Evolutionary conservation across 73 alveolate genomes (phyloP), one percentile per base, ranked within the genome.

Genomic region (Paramecium sexaurelia): DNA sequence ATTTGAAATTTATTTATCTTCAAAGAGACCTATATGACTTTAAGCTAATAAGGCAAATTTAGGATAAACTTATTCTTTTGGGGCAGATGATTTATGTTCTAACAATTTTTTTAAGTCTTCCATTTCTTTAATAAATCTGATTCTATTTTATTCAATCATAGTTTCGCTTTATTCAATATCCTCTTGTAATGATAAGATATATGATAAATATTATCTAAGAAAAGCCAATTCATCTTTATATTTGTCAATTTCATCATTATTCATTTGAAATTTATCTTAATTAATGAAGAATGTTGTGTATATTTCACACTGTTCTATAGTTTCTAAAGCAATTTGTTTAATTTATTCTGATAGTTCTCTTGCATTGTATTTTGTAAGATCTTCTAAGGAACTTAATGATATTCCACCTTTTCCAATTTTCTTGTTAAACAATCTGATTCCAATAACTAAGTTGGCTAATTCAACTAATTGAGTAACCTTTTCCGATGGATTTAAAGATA

Each of bases 401-500:
- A 95, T 97, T 19, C 99, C 99, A 33, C 99, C 99, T 89, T 98
- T 97, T 33, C 99, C 99, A 55, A 98, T 96, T 93, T 98, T 99
- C 85, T 99, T 95, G 87, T 98, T 98, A 92, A 97, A 97, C 33
- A 98, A 97, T 89, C 99, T 90, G 85, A 98, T 98, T 22, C 99
- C 99, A 95, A 98, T 95, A 27, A 98, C 99, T 26, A 98, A 94
- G 84, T 97, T 97, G 6, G 99, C 95, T 68, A 98, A 95, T 90
- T 98, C 99, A 69, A 97, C 96, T 55, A 98, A 94, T 92, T 98
- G 98, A 33, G 99, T 96, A 1, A 97, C 99, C 90, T 98, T 98
- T 93, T 98, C 99, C 24, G 99, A 99, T 26, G 99, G 96, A 51
- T 99, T 95, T 75, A 98, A 89, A 15, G 99, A 96, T 9, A 98